Evolutionary conservation across 2,329 filamentous ascomycete genomes (phyloP), one percentile per base, ranked within the genome.

Genomic region (Madurella mycetomatis): DNA sequence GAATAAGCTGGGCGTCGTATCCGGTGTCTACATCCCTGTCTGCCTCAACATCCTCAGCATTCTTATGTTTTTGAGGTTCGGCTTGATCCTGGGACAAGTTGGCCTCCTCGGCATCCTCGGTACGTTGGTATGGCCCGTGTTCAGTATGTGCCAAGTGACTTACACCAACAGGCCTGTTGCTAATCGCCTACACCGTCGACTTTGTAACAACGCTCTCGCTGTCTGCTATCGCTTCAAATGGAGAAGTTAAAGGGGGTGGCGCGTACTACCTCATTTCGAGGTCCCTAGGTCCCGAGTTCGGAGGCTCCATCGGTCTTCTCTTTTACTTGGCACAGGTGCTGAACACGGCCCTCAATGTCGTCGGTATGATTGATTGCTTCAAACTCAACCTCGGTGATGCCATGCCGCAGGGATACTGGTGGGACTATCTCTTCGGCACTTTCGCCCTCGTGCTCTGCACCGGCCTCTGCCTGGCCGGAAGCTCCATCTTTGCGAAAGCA

Each of bases 281-380:
- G 57, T 92, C 88, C 43, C 74, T 95, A 3, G 90, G 90, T 0
- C 90, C 90, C 7, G 90, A 95, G 65, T 95, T 95, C 67, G 90
- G 90, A 25, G 90, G 90, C 15, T 90, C 88, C 1, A 95, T 95
- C 59, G 90, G 90, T 1, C 79, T 95, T 19, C 82, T 95, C 12
- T 95, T 95, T 70, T 95, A 94, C 67, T 76, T 95, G n/a, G 89
- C 90, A n/a, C 88, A 90, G 60, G 86, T 88, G 2, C 83, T 95
- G 65, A 95, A 92, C 66, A 91, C 90, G 1, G 88, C 88, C 39
- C 82, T 95, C 78, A 95, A 95, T 65, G 83, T 92, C 19, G 89
- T 95, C 42, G 90, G 90, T 73, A 76, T 95, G 44, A 82, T 95
- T 59, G 88, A 94, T 71, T 95, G 89, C 64, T 78, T 95, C 53